Conservation (phyloP, 257 asterid genomes). For the Rubia yunnanensis region DNA sequence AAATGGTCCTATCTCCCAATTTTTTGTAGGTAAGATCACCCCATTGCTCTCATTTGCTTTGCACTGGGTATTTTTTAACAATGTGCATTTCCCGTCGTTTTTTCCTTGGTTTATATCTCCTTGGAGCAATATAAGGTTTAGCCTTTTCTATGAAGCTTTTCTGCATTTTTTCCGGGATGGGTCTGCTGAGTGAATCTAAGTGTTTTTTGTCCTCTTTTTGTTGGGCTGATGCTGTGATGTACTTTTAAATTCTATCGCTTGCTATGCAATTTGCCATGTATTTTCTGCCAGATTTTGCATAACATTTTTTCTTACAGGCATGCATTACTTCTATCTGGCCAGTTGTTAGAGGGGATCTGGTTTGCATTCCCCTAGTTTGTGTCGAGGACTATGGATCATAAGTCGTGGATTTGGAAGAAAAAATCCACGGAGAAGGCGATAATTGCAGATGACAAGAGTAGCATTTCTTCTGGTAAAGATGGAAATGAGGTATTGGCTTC, state of each 20-base stretch:
- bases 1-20: not conserved
- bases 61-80: not conserved
- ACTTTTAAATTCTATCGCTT: not conserved
- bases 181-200: not conserved
- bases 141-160: not conserved
- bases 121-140: not conserved
- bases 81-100: not conserved
- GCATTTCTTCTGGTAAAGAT: conserved; percentile 30
- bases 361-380: not conserved
- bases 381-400: conserved; percentile 52
- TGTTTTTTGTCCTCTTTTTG: not conserved
- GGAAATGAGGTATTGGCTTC: conserved; percentile 48
- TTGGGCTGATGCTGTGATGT: not conserved
- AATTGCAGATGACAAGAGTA: conserved; percentile 39
- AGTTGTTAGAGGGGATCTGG: not conserved
- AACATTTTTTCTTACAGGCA: not conserved
- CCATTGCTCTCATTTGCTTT: not conserved
- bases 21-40: conserved; percentile 4
- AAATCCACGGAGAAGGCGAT: conserved; percentile 57
- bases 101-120: not conserved
- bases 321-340: not conserved
- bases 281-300: not conserved
- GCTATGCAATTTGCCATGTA: not conserved
- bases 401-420: conserved; percentile 84
- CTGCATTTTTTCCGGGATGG: not conserved